Evolutionary conservation across 129 eudicot species (phyloP).

Genomic region (Helichrysum umbraculigerum): DNA sequence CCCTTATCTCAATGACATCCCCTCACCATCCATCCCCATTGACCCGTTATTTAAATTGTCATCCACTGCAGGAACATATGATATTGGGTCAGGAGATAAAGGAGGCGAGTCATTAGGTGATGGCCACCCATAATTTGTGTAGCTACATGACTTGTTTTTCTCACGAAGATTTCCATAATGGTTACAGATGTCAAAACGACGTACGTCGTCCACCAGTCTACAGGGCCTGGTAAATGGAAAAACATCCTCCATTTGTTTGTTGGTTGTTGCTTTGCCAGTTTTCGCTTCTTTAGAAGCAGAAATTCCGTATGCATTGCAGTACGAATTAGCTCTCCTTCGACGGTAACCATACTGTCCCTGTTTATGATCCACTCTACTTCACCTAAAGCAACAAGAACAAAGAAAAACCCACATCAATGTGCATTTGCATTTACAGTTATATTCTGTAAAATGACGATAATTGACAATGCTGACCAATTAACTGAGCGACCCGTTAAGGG

Average conservation of each 20-base stretch:
- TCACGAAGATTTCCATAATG: conserved; percentile 11
- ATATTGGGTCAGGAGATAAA: no score
- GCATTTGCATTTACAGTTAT: no score
- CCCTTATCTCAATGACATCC: no score
- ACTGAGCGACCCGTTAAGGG: no score
- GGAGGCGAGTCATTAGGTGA: no score
- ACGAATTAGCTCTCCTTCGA: conserved; percentile 19
- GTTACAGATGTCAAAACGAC: background rate
- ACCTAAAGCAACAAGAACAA: background rate
- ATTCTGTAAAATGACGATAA: no score
- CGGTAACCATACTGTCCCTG: background rate
- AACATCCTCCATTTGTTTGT: conserved; percentile 27
- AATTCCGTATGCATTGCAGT: background rate
- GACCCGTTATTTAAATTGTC: no score
- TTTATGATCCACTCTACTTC: background rate
- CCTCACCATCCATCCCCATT: no score
- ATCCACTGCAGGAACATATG: no score
- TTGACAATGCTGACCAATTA: no score
- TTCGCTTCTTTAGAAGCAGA: background rate
- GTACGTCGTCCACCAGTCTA: conserved; percentile 9
- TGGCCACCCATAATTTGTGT: no score
- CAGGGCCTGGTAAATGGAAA: conserved; percentile 27
- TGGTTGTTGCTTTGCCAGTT: conserved; percentile 15
- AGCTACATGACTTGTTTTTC: background rate
- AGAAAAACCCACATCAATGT: background rate